Percentiles rank a stretch among this genome's conserved stretches.
Conservation (phyloP, 2,329 filamentous ascomycete species). For the Camillea tinctor region DNA sequence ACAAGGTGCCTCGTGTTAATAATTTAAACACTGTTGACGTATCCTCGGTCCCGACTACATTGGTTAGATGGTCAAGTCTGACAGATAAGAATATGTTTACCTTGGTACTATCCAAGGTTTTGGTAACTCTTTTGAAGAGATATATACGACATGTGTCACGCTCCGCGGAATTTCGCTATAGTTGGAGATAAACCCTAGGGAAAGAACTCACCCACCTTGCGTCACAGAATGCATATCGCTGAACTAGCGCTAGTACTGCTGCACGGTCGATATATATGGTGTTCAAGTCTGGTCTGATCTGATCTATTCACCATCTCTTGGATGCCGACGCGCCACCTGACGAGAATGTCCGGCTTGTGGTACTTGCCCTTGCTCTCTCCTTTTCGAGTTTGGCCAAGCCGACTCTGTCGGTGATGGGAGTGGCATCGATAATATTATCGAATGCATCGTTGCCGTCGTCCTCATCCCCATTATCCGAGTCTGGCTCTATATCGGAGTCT, state of each 20-base stretch:
- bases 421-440: slow-evolving; percentile 89
- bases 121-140: not conserved
- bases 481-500: slow-evolving; percentile 68
- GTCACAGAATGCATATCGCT: not conserved
- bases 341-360: slow-evolving; percentile 52
- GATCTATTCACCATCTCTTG: slow-evolving; percentile 39
- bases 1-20: not conserved
- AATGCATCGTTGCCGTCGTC: slow-evolving; percentile 72
- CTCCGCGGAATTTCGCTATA: not conserved
- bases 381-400: slow-evolving; percentile 61
- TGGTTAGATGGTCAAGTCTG: not conserved
- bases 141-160: not conserved
- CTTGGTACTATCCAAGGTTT: not conserved
- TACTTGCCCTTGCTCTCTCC: slow-evolving; percentile 48
- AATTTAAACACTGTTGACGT: not conserved
- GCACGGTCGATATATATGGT: slow-evolving; percentile 3
- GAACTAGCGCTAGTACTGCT: not conserved
- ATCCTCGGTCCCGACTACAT: not conserved
- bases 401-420: slow-evolving; percentile 81
- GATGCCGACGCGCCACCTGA: slow-evolving; percentile 50
- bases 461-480: slow-evolving; percentile 61
- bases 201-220: not conserved
- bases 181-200: not conserved
- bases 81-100: not conserved
- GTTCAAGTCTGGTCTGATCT: slow-evolving; percentile 4